Evolutionary conservation across 1,284 basidiomycete species (phyloP).

Genomic region (Phellinidium pouzarii): DNA sequence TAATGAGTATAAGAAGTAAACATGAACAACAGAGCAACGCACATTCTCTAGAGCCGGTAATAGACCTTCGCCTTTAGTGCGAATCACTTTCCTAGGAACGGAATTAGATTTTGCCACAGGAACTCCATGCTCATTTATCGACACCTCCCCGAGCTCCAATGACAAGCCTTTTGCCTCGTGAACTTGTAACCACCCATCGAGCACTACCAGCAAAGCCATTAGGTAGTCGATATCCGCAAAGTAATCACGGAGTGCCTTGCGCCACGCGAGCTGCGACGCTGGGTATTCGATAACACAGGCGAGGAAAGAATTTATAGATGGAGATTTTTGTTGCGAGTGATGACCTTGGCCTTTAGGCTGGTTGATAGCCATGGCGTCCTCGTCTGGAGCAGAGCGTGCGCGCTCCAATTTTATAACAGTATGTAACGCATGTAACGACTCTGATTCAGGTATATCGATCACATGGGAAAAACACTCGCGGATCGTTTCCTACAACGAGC

Average conservation of each 20-base stretch:
- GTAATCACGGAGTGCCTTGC: constrained; percentile 48
- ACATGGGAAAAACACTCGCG: constrained; percentile 46
- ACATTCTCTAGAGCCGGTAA: constrained; percentile 50
- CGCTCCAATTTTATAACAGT: constrained; percentile 34
- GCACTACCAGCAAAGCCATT: constrained; percentile 39
- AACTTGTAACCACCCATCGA: constrained; percentile 49
- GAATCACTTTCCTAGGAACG: constrained; percentile 7
- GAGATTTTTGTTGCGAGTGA: constrained; percentile 5
- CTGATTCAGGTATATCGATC: constrained; percentile 53
- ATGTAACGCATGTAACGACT: constrained; percentile 47
- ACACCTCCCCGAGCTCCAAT: constrained; percentile 32
- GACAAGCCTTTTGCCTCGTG: constrained; percentile 38
- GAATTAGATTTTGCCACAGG: constrained; percentile 17
- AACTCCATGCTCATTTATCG: constrained; percentile 26
- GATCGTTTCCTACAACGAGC: constrained; percentile 42
- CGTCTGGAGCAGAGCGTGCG: constrained; percentile 23
- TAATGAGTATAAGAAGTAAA: not conserved
- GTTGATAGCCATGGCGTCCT: constrained; percentile 55
- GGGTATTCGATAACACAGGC: constrained; percentile 44
- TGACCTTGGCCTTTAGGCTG: not conserved
- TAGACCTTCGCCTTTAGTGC: constrained; percentile 20
- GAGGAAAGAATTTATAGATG: constrained; percentile 45
- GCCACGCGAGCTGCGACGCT: constrained; percentile 43
- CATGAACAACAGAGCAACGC: constrained; percentile 15
- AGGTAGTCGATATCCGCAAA: constrained; percentile 50